Base-by-base conservation (phyloP, 2,329 filamentous ascomycete genomes). In the Bipolaris zeicola region DNA sequence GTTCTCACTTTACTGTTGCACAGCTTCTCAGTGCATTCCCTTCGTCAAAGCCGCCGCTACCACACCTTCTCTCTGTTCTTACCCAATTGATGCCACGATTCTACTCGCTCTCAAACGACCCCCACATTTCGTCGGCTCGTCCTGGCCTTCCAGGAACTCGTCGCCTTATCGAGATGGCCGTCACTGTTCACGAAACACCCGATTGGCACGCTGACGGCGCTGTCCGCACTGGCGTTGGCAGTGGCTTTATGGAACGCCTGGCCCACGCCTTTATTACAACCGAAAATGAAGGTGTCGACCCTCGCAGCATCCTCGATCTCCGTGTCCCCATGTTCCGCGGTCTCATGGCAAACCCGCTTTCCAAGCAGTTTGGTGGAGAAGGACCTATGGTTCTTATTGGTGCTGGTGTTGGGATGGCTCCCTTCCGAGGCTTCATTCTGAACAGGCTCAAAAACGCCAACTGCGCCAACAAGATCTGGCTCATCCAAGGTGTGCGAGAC, bases 361-460 rank as follows among this genome's bases (percentile, higher is more conserved):
- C 93, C 10, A 89, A 89, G 72, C 88, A 97, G 72, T 99, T 98
- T 72, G 89, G 92, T 50, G 88, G 90, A 2, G 94, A 99, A 74
- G 95, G 95, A 0, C 95, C 95, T 0, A 99, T 99, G 95, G 87
- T 99, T 36, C 85, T 99, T 45, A 96, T 99, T 67, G 95, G 95
- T 31, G 95, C 95, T 4, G 95, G 95, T 52, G 95, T 99, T 20
- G 95, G 95, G 62, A 94, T 99, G 76, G 95, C 95, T 10, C 95
- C 95, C 0, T 99, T 99, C 87, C 88, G 95, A 46, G 95, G 95
- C 55, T 99, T 99, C 76, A 96, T 99, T 42, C 91, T 98, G 79
- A 91, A 96, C 57, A 86, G 93, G 11, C 83, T 97, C 55, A 94
- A 94, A 83, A 95, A 92, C 60, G 93, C 93, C 71, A 97, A 96